Conservation (phyloP, 2,329 filamentous ascomycete species). For the Penicillium sp. region DNA sequence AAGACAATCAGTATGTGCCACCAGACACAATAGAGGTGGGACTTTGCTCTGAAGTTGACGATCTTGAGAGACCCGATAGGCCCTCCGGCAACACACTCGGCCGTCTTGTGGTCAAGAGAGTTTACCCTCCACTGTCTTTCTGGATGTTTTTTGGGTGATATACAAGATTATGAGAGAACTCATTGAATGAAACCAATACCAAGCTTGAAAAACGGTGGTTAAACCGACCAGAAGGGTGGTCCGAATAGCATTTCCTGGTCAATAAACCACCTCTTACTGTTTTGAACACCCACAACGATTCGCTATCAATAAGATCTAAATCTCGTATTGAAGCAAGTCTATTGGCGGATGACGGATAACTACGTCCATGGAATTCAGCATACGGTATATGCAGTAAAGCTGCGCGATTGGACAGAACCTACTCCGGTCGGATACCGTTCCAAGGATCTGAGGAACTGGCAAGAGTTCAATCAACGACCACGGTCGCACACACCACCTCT, state of each 20-base stretch:
- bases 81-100: no score
- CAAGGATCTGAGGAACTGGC: neutral
- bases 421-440: neutral
- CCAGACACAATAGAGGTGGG: no score
- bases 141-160: no score
- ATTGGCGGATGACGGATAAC: neutral
- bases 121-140: no score
- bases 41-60: no score
- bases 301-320: neutral
- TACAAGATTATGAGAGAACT: no score
- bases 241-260: neutral
- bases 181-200: neutral
- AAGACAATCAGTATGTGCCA: no score
- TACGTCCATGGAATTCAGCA: neutral
- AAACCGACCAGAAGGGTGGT: neutral
- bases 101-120: no score
- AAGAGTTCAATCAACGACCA: neutral
- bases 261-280: neutral
- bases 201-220: neutral
- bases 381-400: neutral
- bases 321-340: neutral
- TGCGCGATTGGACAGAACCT: neutral
- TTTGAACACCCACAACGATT: neutral
- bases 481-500: neutral
- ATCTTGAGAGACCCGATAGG: no score